These are phyloP conservation scores for Cyclotella distinguenda DNA, from an alignment of 108 stramenopile genomes.

Conservation along the genomic window DNA sequence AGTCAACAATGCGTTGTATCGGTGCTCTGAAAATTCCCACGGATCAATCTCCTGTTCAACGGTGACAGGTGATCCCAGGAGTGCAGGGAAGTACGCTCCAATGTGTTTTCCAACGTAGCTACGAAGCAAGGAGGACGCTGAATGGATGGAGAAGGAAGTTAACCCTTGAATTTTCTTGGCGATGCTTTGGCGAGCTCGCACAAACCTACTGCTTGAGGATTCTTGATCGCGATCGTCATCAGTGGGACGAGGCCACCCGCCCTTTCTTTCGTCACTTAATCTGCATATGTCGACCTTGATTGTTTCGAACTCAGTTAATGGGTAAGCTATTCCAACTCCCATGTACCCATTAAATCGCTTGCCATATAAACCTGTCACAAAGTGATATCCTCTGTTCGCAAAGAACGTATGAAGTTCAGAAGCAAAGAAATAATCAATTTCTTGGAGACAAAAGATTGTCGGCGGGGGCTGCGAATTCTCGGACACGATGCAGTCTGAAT, in stretches of 20 bases:
- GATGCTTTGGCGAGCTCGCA: conserved; percentile 6
- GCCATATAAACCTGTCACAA: conserved; percentile 91
- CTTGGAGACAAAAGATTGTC: conserved; percentile 87
- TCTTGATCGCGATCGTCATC: conserved; percentile 7
- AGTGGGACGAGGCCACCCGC: conserved; percentile 65
- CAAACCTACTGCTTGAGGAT: not conserved
- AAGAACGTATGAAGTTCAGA: conserved; percentile 83
- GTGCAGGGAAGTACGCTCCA: not conserved
- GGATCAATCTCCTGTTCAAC: conserved; percentile 45
- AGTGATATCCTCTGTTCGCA: conserved; percentile 76
- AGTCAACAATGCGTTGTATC: conserved; percentile 73
- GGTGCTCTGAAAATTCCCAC: conserved; percentile 75
- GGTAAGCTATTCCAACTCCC: conserved; percentile 82
- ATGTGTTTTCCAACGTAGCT: conserved; percentile 13
- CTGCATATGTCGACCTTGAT: conserved; percentile 71
- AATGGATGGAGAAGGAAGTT: not conserved
- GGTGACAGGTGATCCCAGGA: conserved; percentile 2
- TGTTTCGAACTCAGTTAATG: conserved; percentile 55
- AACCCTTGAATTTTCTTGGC: conserved; percentile 7
- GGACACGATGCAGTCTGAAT: not conserved
- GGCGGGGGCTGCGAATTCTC: conserved; percentile 12
- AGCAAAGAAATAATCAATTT: conserved; percentile 78
- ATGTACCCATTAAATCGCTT: conserved; percentile 89
- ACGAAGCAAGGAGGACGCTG: not conserved
- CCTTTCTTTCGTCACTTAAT: conserved; percentile 62